Base-by-base conservation (phyloP, 2,329 filamentous ascomycete genomes). In the Pleurostoma richardsiae region DNA sequence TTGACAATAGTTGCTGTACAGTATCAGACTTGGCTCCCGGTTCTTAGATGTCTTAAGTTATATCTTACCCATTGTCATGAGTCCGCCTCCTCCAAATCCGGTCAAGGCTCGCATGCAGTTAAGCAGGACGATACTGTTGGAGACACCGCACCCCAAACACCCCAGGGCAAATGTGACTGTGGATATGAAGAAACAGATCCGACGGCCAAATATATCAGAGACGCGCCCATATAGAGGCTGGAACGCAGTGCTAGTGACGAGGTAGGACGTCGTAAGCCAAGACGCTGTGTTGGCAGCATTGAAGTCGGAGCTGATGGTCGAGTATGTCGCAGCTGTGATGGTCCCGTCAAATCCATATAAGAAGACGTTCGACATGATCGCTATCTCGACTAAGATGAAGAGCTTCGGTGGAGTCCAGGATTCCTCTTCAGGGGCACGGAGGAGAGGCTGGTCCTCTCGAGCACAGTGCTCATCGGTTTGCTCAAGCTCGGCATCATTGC, bases 291-390 rank as follows among this genome's bases (percentile, higher is more conserved):
- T 88, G 8, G 84, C 83, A 3, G 85, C 79, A 52, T 80, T 72
- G 58, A 89, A 89, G 54, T 87, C 79, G n/a, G 84, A 88, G 41
- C 83, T 85, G 53, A 89, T 88, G 45, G 86, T 80, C 3, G 83
- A 83, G 59, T 90, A 86, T 2, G 82, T 86, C 3, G 85, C 82
- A 0, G 85, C 85, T 59, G 86, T 90, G 47, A 90, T 74, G 0
- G 86, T 90, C 4, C 82, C 79, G 60, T 90, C 86, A 54, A 89
- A 88, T 3, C 79, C 80, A 29, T 77, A 77, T 6, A 85, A 70
- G 49, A 85, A 85, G 6, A 85, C 80, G 50, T 84, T 85, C 39
- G 75, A 72, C 68, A 83, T 81, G 54, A 85, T 81, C 29, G 80
- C 78, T 6, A 79, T 59, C 62, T 83, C 71, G 43, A 83, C 80